Conservation (phyloP, 208 protist species). For the Crithidia sp. region DNA sequence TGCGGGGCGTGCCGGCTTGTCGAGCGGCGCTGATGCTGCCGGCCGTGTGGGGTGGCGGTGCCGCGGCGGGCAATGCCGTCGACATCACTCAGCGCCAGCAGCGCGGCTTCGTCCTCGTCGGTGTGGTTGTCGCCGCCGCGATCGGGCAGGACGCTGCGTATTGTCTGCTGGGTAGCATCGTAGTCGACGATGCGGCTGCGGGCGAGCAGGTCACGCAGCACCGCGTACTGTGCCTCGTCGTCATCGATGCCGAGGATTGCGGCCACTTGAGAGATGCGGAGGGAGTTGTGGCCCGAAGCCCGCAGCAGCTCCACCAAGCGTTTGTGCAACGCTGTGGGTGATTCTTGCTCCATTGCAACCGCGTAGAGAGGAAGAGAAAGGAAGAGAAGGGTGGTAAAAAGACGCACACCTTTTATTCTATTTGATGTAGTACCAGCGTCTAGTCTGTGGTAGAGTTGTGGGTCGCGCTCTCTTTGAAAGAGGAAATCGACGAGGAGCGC, state of each 20-base stretch:
- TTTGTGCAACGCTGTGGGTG: constrained; percentile 33
- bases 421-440: too few species aligned
- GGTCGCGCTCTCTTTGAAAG: too few species aligned
- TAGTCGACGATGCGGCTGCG: constrained; percentile 24
- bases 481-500: too few species aligned
- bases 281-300: constrained; percentile 30
- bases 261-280: constrained; percentile 51
- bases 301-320: constrained; percentile 48
- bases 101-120: constrained; percentile 25
- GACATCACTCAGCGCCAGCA: constrained; percentile 28
- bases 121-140: constrained; percentile 18
- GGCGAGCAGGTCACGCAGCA: constrained; percentile 24
- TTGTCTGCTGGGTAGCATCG: constrained; percentile 25
- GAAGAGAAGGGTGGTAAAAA: neutral
- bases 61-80: neutral
- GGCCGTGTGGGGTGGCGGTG: neutral
- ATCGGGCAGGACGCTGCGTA: constrained; percentile 17
- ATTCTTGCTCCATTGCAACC: constrained; percentile 47
- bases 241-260: constrained; percentile 45
- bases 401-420: neutral
- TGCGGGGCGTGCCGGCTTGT: constrained; percentile 25
- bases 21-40: constrained; percentile 22
- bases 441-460: too few species aligned
- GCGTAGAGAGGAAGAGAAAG: neutral
- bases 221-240: constrained; percentile 15